These are phyloP conservation scores for Sporothrix pallida DNA, from an alignment of 2,329 filamentous ascomycete species.

Conservation along the genomic window DNA sequence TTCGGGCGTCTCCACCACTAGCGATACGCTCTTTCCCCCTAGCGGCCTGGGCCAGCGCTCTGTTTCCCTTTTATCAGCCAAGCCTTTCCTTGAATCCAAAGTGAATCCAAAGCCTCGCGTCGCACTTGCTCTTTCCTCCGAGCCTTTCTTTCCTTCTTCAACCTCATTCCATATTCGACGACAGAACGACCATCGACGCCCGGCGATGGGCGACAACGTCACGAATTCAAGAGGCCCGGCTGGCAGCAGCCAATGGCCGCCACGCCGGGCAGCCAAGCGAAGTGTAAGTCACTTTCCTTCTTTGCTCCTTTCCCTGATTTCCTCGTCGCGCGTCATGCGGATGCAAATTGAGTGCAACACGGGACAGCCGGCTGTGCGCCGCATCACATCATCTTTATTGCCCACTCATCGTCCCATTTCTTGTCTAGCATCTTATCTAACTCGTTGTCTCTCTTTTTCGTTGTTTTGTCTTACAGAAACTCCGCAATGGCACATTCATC, in stretches of 20 bases:
- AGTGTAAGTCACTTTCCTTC: conserved; percentile 47
- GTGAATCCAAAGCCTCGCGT: conserved; percentile 17
- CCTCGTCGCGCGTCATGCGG: neutral
- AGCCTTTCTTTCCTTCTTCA: conserved; percentile 11
- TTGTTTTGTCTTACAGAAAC: conserved; percentile 57
- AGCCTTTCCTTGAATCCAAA: conserved; percentile 21
- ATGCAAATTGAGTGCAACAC: conserved; percentile 14
- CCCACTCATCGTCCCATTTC: neutral
- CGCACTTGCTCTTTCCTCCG: conserved; percentile 8
- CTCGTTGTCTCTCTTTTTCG: neutral
- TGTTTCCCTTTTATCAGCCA: neutral
- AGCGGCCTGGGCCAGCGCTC: neutral
- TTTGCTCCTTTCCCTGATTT: conserved; percentile 12
- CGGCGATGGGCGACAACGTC: conserved; percentile 44
- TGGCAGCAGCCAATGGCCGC: conserved; percentile 48
- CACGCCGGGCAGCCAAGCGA: conserved; percentile 53
- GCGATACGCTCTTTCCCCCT: conserved; percentile 4
- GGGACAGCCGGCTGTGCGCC: conserved; percentile 3
- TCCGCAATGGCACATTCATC: conserved; percentile 86
- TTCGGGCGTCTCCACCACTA: neutral
- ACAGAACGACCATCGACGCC: conserved; percentile 15
- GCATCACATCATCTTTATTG: neutral
- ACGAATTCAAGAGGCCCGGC: conserved; percentile 22
- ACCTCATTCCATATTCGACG: neutral
- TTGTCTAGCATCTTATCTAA: neutral